Base-by-base conservation (phyloP, 2,329 filamentous ascomycete species). In the Sclerotinia minor region DNA sequence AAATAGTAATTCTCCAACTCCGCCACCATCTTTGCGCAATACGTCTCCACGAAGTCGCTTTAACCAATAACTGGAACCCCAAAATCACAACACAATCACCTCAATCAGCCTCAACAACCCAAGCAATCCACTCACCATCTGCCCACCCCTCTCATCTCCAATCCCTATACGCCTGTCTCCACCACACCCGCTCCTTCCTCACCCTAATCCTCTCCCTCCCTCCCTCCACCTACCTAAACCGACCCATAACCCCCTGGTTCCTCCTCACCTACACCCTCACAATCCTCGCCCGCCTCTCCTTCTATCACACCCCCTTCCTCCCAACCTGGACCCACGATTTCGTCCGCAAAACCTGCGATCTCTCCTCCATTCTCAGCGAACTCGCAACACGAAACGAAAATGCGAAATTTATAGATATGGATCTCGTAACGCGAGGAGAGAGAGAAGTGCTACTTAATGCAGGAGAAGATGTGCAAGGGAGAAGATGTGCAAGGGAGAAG, bases 21-120 rank as follows among this genome's bases (percentile, higher is more conserved):
- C 65, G 64, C 57, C 65, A 67, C 50, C 38, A 63, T 9, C 35
- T 63, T 21, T 29, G 57, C 29, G n/a, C 65, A 19, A 63, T 63
- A 13, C 65, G 57, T 35, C 55, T 67, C 49, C 54, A 67, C 26
- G 65, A 67, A 54, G 26, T 65, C 29, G 26, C 64, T 5, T 47
- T 66, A 9, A 50, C 44, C 11, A 32, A 45, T 21, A 21, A 9
- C 29, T 59, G 44, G 44, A 44, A 35, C n/a, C 15, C 60, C 47
- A 41, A 17, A 49, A 63, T 21, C 1, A 5, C 21, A 21, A 63
- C 26, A 35, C 26, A 35, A 50, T 38, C 44, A 24, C 26, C 38
- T 47, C 49, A 35, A 35, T n/a, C 35, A 17, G n/a, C 15, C 1
- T 45, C 45, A 32, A 15, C 17, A 53, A 24, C 64, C 57, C 53